Evolutionary conservation across 768 basidiomycete genomes (phyloP), one percentile per base, ranked within the genome.

Genomic region (Clitopilus hobsonii): DNA sequence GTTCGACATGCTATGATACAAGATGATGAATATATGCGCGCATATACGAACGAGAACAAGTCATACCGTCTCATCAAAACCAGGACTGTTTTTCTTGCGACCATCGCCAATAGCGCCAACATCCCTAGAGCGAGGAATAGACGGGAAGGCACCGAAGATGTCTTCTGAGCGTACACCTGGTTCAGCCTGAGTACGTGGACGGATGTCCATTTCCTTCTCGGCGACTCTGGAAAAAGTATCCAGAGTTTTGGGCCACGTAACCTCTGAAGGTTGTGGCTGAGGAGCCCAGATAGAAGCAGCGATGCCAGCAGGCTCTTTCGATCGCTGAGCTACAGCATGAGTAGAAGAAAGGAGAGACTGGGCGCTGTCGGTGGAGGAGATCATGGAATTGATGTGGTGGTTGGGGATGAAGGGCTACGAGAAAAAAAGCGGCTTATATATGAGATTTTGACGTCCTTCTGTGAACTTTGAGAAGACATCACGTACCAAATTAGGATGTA

Each of bases 51-150:
- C 54, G 51, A 38, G 48, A 55, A 3, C 55, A 60, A 61, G 55
- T 56, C 76, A 56, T 63, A 85, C 84, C 45, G 69, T 75, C 60
- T 85, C 79, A 36, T 80, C 83, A 47, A 79, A 79, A 47, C 78
- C 81, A 25, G 85, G 80, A 49, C 72, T 78, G 51, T 70, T 73
- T 66, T 78, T 84, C 69, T 84, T 88, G 60, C 88, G 80, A 14
- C 89, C 89, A 62, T 92, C 90, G 47, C 89, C 90, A 65, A 91
- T 85, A 63, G 88, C 87, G 5, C 89, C 88, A 50, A 90, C 74
- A 59, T 81, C 82, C 58, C 74, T 76, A 26, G 64, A 61, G 49
- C 55, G 56, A 55, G 68, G 62, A 57, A 69, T 62, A 51, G 68
- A 61, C 8, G 75, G 76, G 26, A 77, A 65, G 1, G 81, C 78